Evolutionary conservation across 2,329 filamentous ascomycete genomes (phyloP).

Genomic region (Pseudogymnoascus sp.): DNA sequence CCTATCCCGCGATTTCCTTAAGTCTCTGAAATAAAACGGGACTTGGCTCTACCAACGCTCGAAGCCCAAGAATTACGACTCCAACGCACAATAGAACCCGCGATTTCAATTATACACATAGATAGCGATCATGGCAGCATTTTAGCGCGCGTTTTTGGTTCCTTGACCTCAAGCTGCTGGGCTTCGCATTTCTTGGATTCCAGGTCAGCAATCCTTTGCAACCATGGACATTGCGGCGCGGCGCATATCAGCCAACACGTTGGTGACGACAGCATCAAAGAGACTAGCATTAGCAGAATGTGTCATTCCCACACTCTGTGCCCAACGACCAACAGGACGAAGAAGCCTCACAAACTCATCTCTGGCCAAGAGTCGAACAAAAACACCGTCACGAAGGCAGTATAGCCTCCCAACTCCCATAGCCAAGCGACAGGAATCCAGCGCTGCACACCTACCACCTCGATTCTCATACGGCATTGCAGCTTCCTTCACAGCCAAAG

Average conservation of each 20-base stretch:
- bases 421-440: background rate
- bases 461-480: conserved; percentile 61
- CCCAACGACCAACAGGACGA: background rate
- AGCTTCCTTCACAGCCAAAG: conserved; percentile 69
- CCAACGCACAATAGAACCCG: background rate
- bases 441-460: background rate
- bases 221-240: conserved; percentile 3
- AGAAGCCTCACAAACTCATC: background rate
- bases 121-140: background rate
- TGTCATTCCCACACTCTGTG: background rate
- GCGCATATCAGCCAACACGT: background rate
- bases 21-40: background rate
- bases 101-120: conserved; percentile 1
- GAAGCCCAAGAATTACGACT: background rate
- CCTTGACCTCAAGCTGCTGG: background rate
- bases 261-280: background rate
- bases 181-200: background rate
- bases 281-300: background rate
- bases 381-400: background rate
- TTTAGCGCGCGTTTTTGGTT: conserved; percentile 9
- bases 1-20: conserved; percentile 2
- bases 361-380: background rate
- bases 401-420: background rate
- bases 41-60: background rate
- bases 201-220: background rate